These are phyloP conservation scores for Stenocarpella maydis DNA, from an alignment of 2,329 filamentous ascomycete species.

Conservation along the genomic window DNA sequence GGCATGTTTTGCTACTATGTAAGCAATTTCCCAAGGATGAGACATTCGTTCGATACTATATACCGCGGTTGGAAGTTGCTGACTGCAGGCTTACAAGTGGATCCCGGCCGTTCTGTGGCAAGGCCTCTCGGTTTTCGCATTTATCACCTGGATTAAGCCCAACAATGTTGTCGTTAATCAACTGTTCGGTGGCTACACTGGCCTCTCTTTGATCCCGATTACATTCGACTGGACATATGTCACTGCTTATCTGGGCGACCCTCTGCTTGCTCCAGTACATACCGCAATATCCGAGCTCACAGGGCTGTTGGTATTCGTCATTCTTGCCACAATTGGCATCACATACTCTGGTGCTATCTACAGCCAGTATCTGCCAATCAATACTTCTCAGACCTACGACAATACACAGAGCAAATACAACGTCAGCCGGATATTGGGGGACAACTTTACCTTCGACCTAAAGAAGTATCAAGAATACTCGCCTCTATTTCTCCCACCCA, in stretches of 20 bases:
- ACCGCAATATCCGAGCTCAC: constrained; percentile 54
- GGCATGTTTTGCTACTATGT: constrained; percentile 58
- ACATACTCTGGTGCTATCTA: constrained; percentile 55
- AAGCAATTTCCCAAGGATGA: constrained; percentile 54
- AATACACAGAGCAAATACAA: constrained; percentile 63
- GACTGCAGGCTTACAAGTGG: not conserved
- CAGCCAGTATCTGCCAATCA: constrained; percentile 63
- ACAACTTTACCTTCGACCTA: constrained; percentile 57
- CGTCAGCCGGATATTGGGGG: constrained; percentile 58
- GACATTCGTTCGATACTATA: constrained; percentile 23
- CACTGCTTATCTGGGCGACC: constrained; percentile 45
- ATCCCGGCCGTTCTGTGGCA: constrained; percentile 33
- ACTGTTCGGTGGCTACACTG: constrained; percentile 57
- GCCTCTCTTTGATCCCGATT: constrained; percentile 52
- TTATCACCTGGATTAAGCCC: constrained; percentile 57
- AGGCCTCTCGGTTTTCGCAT: constrained; percentile 56
- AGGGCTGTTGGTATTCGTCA: constrained; percentile 50
- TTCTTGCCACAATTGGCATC: constrained; percentile 56
- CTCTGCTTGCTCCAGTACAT: constrained; percentile 45
- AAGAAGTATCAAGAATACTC: constrained; percentile 62
- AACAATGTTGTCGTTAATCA: constrained; percentile 57
- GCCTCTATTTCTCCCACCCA: constrained; percentile 60
- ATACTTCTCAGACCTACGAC: constrained; percentile 63
- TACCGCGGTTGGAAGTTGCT: not conserved
- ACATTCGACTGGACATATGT: constrained; percentile 52